phyloP scores from a whole-genome alignment of 2,329 filamentous ascomycete species.

The Ilyonectria robusta region DNA sequence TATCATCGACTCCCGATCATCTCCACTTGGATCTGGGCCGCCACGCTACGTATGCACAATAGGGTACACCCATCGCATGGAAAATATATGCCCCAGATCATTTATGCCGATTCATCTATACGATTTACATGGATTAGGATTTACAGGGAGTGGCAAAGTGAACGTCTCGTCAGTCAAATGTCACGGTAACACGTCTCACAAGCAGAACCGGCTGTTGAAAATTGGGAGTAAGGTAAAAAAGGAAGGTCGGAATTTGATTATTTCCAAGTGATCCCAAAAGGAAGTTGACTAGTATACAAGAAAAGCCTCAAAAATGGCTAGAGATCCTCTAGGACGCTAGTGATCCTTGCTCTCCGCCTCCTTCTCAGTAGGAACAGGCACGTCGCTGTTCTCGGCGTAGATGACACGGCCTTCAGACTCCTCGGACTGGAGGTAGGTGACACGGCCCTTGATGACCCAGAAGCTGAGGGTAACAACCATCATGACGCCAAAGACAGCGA shows the following conservation, averaged over 20 bases:
- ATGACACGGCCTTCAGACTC: slow-evolving; percentile 46
- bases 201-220: not conserved
- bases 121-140: not conserved
- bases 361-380: slow-evolving; percentile 29
- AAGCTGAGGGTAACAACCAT: slow-evolving; percentile 64
- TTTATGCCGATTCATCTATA: not conserved
- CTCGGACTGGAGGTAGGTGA: slow-evolving; percentile 51
- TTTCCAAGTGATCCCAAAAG: not conserved
- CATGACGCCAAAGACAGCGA: slow-evolving; percentile 70
- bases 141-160: not conserved
- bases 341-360: slow-evolving; percentile 11
- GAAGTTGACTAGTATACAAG: slow-evolving; percentile 16
- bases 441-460: slow-evolving; percentile 64
- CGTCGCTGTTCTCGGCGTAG: slow-evolving; percentile 37
- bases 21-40: not conserved
- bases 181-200: not conserved
- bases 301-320: not conserved
- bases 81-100: not conserved
- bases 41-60: not conserved
- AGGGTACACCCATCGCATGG: not conserved
- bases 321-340: not conserved
- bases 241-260: slow-evolving; percentile 3
- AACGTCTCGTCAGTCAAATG: not conserved
- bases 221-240: not conserved
- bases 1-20: not conserved